Base-by-base conservation (phyloP, 2,329 filamentous ascomycete species). In the Piedraia hortae region DNA sequence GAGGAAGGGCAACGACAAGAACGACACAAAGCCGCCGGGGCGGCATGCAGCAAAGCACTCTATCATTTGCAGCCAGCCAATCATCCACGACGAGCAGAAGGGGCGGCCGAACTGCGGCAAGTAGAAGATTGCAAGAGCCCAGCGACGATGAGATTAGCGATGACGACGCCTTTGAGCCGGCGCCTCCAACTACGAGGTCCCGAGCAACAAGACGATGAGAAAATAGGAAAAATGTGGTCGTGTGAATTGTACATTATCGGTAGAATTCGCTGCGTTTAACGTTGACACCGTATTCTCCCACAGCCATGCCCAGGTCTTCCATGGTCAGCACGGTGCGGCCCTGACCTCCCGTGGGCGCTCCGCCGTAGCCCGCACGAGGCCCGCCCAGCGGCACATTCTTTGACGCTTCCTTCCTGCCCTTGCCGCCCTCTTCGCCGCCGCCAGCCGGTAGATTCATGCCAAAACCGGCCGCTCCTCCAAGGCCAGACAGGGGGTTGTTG, bases 261-360 rank as follows among this genome's bases (percentile, higher is more conserved):
- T 97, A 97, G 43, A 93, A 97, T 51, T 97, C 85, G 40, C 82
- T 80, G 31, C 85, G 61, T 62, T 90, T 93, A 23, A 93, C 73
- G 42, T 90, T 97, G 23, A 97, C 78, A 1, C 85, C 85, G 43
- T 93, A 97, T 54, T 97, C 85, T 14, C 74, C 74, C 14, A 93
- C 82, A 1, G 85, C 85, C 78, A 93, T 93, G 9, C 85, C 85
- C 36, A 97, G 47, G 45, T 97, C 85, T 49, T 97, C 85, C 85
- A 97, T 93, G 1, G 85, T 93, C 29, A 97, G 55, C 24, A 97
- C 82, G 10, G 85, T 91, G 31, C 78, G 60, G 31, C 88, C 89
- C 50, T 88, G 75, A 24, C 67, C 74, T 13, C 80, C 78, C 38
- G 78, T 74, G 0, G 80, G 80, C 9, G 75, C 77, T 73, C 70